Conservation (phyloP, 208 protist species). For the Leishmania mexicana region DNA sequence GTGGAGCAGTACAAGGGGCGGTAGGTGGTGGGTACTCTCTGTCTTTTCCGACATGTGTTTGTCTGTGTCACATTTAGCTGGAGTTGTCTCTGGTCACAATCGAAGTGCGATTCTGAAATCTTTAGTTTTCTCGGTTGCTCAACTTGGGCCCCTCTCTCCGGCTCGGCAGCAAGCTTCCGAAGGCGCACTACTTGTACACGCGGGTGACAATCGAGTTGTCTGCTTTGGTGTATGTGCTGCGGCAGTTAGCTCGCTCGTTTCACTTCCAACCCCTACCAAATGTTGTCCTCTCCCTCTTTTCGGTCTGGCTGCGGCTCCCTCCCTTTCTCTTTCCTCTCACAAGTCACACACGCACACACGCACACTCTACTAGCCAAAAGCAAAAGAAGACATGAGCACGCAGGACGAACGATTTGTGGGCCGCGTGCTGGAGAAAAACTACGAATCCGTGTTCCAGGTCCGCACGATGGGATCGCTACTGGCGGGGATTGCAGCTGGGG, state of each 20-base stretch:
- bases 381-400: slow-evolving; percentile 35
- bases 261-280: background rate
- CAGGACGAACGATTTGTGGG: slow-evolving; percentile 63
- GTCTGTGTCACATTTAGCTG: slow-evolving; percentile 2
- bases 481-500: slow-evolving; percentile 72
- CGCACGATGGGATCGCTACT: slow-evolving; percentile 77
- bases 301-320: background rate
- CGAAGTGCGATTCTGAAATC: background rate
- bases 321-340: slow-evolving; percentile 7
- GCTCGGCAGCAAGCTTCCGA: background rate
- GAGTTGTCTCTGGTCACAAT: background rate
- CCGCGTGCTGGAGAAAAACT: slow-evolving; percentile 57
- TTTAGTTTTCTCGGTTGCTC: background rate
- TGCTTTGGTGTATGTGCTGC: background rate
- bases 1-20: slow-evolving; percentile 62
- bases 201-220: background rate
- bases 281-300: background rate
- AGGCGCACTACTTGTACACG: background rate
- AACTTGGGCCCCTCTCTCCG: background rate
- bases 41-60: slow-evolving; percentile 5
- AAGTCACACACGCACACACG: background rate
- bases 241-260: background rate
- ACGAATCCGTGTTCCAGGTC: slow-evolving; percentile 61
- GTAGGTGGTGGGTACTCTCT: slow-evolving; percentile 1
- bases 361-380: background rate